Evolutionary conservation across 495 filamentous ascomycete genomes (phyloP), one percentile per base, ranked within the genome.

Genomic region (Trichoderma parareesei): DNA sequence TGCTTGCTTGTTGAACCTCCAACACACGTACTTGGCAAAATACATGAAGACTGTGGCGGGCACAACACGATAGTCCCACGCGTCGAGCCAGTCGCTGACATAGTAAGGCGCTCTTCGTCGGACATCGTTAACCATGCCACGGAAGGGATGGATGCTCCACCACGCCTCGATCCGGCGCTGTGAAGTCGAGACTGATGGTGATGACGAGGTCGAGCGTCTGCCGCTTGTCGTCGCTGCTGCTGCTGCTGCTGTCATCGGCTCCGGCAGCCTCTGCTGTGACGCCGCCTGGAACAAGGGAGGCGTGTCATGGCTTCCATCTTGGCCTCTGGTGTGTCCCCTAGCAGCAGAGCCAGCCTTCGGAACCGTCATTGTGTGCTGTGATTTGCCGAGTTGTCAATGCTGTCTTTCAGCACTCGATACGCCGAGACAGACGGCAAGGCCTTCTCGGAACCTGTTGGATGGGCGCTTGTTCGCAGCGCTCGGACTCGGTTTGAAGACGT

Each of bases 21-120:
- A 27, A 27, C 27, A 27, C 5, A 70, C 85, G 70, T 78, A 92
- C 90, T 93, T 93, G 37, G 89, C 90, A 80, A 93, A 93, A 76
- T 91, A 93, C 89, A 92, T 94, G 74, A 92, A 92, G 59, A 94
- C 80, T 42, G 90, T 92, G 37, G 87, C 88, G 42, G 90, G 89
- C 38, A 94, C 79, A 44, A 92, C 87, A 42, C 90, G 83, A 76
- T 94, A 94, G 72, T 92, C 85, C 89, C 88, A 92, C 3, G 90
- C 90, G 77, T 93, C 90, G 38, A 75, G 80, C 88, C 87, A 92
- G 75, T 94, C 90, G 72, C 85, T 89, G 77, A 76, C 79, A 69
- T 92, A 94, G 72, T 81, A 93, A 10, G 90, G 90, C 5, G 81
- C 83, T 65, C 90, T 79, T 61, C 90, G 83, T 65, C 83, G 85